A percentile compares a stretch with the other conserved stretches of the same genome.
Evolutionary conservation across 1,284 basidiomycete genomes (phyloP).

Genomic region (Sporisorium sorghi): DNA sequence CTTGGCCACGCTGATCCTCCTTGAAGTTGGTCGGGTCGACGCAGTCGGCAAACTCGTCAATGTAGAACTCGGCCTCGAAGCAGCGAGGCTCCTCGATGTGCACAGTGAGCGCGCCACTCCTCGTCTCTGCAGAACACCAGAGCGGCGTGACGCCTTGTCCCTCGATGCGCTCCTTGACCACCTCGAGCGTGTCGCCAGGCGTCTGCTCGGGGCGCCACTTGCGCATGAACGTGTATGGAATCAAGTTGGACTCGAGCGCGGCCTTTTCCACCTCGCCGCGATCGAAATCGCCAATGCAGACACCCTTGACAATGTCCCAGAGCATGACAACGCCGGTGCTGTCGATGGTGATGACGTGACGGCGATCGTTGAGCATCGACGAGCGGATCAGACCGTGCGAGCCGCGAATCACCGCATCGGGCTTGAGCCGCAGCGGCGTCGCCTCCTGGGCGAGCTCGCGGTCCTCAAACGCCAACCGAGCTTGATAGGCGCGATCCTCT

Average conservation of each 20-base stretch:
- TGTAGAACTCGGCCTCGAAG: constrained; percentile 94
- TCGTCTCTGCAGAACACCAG: constrained; percentile 91
- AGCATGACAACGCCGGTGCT: constrained; percentile 84
- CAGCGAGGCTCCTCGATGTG: constrained; percentile 83
- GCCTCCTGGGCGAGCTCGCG: constrained; percentile 87
- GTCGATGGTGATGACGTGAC: constrained; percentile 91
- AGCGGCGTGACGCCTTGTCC: constrained; percentile 85
- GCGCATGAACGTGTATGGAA: constrained; percentile 26
- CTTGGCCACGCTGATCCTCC: constrained; percentile 75
- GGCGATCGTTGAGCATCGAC: constrained; percentile 85
- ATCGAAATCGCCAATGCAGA: constrained; percentile 82
- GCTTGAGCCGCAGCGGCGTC: constrained; percentile 74
- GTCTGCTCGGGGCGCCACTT: constrained; percentile 55
- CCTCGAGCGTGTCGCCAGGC: constrained; percentile 80
- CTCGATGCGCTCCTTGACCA: constrained; percentile 87
- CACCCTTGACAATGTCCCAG: constrained; percentile 88
- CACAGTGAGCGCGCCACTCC: constrained; percentile 86
- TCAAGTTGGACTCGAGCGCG: constrained; percentile 37
- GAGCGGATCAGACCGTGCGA: constrained; percentile 85
- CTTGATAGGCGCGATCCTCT: constrained; percentile 39
- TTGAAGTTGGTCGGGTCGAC: constrained; percentile 70
- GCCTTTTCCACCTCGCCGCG: constrained; percentile 75
- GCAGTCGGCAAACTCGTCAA: constrained; percentile 78
- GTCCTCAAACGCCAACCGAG: constrained; percentile 74
- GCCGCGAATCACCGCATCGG: constrained; percentile 81